These are phyloP conservation scores for Elongisporangium senticosum DNA, from an alignment of 352 stramenopile genomes.

Conservation along the genomic window DNA sequence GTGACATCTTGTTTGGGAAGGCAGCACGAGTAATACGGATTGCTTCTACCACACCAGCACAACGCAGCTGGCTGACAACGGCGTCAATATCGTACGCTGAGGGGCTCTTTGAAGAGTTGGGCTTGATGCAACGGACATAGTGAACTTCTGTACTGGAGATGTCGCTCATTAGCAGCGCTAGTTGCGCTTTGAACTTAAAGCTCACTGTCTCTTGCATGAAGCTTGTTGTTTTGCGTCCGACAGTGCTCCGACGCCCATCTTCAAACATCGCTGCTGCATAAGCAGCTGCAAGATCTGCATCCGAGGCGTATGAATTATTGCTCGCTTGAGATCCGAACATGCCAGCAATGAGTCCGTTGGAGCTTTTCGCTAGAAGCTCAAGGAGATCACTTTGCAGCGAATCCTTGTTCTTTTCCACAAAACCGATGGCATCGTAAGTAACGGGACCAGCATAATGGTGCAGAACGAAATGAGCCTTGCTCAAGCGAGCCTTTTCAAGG, in stretches of 20 bases:
- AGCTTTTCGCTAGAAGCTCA: constrained; percentile 61
- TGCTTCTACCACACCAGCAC: constrained; percentile 86
- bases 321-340: constrained; percentile 35
- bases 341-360: constrained; percentile 64
- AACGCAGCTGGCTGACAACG: constrained; percentile 86
- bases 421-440: constrained; percentile 75
- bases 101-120: constrained; percentile 79
- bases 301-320: constrained; percentile 6
- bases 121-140: constrained; percentile 91
- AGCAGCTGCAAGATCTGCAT: constrained; percentile 52
- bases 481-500: constrained; percentile 69
- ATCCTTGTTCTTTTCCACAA: constrained; percentile 89
- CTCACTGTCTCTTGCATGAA: constrained; percentile 88
- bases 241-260: constrained; percentile 35
- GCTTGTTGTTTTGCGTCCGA: constrained; percentile 57
- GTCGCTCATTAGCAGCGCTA: constrained; percentile 81
- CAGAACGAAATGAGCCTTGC: constrained; percentile 73
- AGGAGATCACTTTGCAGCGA: constrained; percentile 74
- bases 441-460: constrained; percentile 80
- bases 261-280: constrained; percentile 45
- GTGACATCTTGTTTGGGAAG: constrained; percentile 92
- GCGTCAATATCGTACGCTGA: constrained; percentile 78
- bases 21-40: constrained; percentile 87
- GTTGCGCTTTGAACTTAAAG: constrained; percentile 88
- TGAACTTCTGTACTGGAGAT: constrained; percentile 83